phyloP scores from a whole-genome alignment of 192 early-diverging fungal species.

The Helicostylum pulchrum region DNA sequence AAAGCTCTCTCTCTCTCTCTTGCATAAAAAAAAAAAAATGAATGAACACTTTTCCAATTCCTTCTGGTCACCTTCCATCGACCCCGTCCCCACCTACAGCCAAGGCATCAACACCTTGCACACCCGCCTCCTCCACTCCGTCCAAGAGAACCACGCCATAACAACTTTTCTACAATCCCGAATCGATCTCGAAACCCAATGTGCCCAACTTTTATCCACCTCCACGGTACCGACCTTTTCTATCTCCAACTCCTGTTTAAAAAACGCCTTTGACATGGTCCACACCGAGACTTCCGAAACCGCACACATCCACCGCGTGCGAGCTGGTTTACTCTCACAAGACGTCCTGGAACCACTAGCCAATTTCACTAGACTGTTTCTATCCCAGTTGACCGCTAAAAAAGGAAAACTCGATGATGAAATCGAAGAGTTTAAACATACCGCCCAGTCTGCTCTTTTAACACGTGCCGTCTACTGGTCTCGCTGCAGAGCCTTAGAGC shows the following conservation, averaged over 20 bases:
- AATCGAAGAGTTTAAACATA: constrained; percentile 1
- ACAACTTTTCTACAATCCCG: background rate
- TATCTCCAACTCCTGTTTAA: background rate
- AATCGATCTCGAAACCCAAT: constrained; percentile 4
- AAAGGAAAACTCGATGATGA: background rate
- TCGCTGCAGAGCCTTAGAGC: constrained; percentile 1
- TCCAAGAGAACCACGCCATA: constrained; percentile 17
- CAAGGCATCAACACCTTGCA: too few species aligned
- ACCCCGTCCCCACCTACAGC: too few species aligned
- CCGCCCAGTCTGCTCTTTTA: background rate
- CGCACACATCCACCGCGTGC: constrained; percentile 11
- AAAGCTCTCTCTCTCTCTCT: too few species aligned
- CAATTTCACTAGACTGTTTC: background rate
- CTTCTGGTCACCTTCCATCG: too few species aligned
- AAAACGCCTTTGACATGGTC: constrained; percentile 14
- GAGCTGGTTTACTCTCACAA: constrained; percentile 5
- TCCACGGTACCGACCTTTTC: too few species aligned
- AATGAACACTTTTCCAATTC: too few species aligned
- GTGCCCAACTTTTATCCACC: background rate
- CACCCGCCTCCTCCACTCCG: background rate
- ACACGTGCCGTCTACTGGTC: constrained; percentile 1
- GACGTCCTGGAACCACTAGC: constrained; percentile 9
- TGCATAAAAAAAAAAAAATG: too few species aligned
- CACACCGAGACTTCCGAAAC: constrained; percentile 5
- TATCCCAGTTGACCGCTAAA: background rate